Evolutionary conservation across 768 basidiomycete species (phyloP).

Genomic region (Suillus clintonianus): DNA sequence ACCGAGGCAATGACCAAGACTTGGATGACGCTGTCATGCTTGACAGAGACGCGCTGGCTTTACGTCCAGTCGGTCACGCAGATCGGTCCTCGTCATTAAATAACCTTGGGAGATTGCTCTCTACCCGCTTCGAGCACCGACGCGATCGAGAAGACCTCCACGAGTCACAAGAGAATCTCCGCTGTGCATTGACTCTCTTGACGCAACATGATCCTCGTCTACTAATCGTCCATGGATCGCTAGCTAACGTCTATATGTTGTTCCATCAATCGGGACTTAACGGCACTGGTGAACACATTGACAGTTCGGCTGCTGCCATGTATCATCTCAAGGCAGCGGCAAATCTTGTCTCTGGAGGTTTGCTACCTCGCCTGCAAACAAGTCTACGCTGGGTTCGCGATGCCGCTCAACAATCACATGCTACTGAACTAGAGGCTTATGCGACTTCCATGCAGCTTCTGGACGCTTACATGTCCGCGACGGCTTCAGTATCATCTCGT

Average conservation of each 20-base stretch:
- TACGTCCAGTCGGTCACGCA: not conserved
- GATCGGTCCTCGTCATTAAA: not conserved
- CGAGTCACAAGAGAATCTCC: not conserved
- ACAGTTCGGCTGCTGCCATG: no score
- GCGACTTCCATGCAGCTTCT: no score
- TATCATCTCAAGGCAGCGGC: no score
- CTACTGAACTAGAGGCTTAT: not conserved
- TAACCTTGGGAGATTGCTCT: not conserved
- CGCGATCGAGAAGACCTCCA: accelerated
- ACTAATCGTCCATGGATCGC: no score
- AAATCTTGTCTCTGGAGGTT: not conserved
- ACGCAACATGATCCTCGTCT: no score
- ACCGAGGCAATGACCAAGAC: no score
- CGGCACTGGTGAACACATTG: no score
- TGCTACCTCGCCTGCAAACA: not conserved
- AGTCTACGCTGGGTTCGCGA: not conserved
- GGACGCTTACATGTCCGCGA: no score
- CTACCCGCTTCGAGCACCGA: not conserved
- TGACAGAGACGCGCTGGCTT: not conserved
- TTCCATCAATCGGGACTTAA: no score
- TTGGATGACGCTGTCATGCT: not conserved
- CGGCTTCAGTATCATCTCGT: no score
- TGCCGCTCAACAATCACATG: not conserved
- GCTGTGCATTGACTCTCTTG: no score
- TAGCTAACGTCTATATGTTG: no score